phyloP scores from a whole-genome alignment of 2,329 filamentous ascomycete genomes.

The Botrytis deweyae region DNA sequence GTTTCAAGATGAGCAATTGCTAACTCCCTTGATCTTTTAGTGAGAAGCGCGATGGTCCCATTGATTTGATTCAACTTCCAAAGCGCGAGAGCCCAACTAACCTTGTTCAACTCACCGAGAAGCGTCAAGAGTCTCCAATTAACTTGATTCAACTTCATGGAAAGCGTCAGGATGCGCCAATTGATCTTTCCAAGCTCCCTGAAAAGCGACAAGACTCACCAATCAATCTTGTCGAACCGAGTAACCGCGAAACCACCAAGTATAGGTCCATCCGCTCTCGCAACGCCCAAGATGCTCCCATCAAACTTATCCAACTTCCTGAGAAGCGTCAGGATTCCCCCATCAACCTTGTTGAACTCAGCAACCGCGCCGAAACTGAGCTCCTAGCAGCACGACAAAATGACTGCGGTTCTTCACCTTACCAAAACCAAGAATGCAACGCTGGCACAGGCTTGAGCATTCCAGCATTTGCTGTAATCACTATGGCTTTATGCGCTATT shows the following conservation, averaged over 20 bases:
- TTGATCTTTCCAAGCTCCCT: neutral
- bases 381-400: neutral
- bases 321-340: neutral
- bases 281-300: neutral
- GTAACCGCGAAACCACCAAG: neutral
- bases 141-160: neutral
- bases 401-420: slow-evolving; percentile 14
- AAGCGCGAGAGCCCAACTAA: neutral
- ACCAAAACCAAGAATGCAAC: slow-evolving; percentile 1
- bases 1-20: neutral
- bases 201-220: neutral
- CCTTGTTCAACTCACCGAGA: neutral
- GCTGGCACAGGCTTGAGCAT: neutral
- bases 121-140: neutral
- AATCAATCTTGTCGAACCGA: neutral
- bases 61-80: neutral
- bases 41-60: neutral
- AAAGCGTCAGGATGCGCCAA: neutral
- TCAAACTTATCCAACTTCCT: neutral
- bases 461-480: neutral
- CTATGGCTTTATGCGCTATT: neutral
- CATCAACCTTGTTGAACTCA: neutral
- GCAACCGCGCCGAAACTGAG: neutral
- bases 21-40: neutral
- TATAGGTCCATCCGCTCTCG: neutral